Percentiles rank a stretch among this genome's conserved stretches.
These are phyloP conservation scores for Acacia pycnantha DNA, from an alignment of 331 rosid species.

Conservation along the genomic window DNA sequence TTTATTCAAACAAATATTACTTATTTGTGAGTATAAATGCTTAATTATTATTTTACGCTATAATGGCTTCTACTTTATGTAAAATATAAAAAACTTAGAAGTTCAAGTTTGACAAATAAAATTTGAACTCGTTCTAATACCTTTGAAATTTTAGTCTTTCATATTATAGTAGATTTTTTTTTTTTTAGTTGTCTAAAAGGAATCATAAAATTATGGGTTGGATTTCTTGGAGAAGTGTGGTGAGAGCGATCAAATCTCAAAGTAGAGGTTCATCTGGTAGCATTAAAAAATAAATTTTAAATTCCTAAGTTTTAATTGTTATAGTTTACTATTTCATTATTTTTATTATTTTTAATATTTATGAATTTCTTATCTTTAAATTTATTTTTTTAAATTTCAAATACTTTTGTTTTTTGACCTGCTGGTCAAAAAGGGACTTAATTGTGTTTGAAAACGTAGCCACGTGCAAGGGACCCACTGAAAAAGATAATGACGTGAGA, in stretches of 20 bases:
- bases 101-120: background rate
- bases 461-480: background rate
- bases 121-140: background rate
- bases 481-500: background rate
- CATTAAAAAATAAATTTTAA: too few species aligned
- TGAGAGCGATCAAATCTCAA: too few species aligned
- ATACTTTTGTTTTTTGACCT: background rate
- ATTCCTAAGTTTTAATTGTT: too few species aligned
- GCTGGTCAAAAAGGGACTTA: background rate
- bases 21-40: background rate
- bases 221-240: too few species aligned
- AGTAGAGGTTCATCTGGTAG: background rate
- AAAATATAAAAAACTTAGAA: background rate
- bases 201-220: too few species aligned
- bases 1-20: background rate
- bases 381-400: background rate
- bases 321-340: too few species aligned
- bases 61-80: background rate
- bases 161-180: background rate
- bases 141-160: background rate
- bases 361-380: too few species aligned
- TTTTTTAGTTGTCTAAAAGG: too few species aligned
- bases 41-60: background rate
- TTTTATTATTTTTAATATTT: too few species aligned
- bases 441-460: background rate